Evolutionary conservation across 441 rosid species (phyloP), one percentile per base, ranked within the genome.

Genomic region (Arabidopsis hybrid): DNA sequence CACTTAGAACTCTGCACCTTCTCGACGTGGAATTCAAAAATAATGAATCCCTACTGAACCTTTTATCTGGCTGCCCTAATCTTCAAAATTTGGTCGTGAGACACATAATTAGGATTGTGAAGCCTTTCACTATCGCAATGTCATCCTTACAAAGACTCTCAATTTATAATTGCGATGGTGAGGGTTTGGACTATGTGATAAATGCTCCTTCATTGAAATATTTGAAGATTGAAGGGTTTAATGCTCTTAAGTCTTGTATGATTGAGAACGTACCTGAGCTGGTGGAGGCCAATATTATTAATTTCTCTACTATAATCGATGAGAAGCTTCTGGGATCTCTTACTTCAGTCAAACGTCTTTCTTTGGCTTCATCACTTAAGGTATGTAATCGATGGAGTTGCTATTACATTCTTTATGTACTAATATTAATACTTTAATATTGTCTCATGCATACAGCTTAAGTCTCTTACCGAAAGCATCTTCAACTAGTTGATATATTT

Each of bases 131-230:
- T 40, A 17, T 72, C 17, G 34, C 11, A 1, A 38, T 63, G 21
- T 49, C 58, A 36, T 59, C 66, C 8, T 59, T 69, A 35, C 65
- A 58, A 11, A 69, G 49, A 5, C 49, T 70, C 36, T 13, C 66
- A 59, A 31, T 56, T 26, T 26, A 26, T 26, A 26, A 26, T 26
- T 26, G 3, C 29, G 3, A 26, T 3, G 8, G 2, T 9, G 3
- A n/a, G n/a, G n/a, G n/a, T n/a, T n/a, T 3, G 11, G 40, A 38
- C 2, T 36, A n/a, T 66, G 47, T 38, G 14, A 52, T 66, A 52
- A 4, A 45, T 60, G 8, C 74, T 70, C 67, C 59, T 70, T 70
- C 31, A 36, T n/a, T 70, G 39, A 70, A 70, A 32, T 12, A 47
- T 38, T 60, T 70, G n/a, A 38, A 10, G 49, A n/a, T 70, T 57